These are phyloP conservation scores for Panicum hallii DNA, from an alignment of 202 grass and related monocot species.

Conservation along the genomic window DNA sequence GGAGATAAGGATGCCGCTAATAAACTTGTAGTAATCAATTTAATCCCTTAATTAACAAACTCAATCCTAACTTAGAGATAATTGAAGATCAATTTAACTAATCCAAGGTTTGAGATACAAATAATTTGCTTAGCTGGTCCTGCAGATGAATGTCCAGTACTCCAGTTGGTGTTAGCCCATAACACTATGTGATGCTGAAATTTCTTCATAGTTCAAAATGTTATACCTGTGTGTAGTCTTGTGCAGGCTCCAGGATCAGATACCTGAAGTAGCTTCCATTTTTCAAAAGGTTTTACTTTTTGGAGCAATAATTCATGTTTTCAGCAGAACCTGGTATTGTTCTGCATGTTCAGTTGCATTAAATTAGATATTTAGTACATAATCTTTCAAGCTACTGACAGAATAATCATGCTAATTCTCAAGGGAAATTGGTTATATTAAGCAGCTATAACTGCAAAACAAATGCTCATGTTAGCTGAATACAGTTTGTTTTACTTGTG, in stretches of 20 bases:
- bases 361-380: neutral
- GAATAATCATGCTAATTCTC: neutral
- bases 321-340: neutral
- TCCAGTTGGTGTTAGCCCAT: neutral
- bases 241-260: neutral
- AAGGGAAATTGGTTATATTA: neutral
- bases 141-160: neutral
- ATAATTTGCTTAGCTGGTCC: neutral
- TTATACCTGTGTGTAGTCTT: too few species aligned
- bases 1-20: neutral
- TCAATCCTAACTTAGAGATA: neutral
- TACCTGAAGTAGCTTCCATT: neutral
- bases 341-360: neutral
- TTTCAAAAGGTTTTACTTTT: neutral
- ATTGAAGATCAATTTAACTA: neutral
- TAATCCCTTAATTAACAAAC: neutral
- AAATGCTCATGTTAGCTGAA: neutral
- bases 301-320: neutral
- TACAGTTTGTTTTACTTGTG: neutral
- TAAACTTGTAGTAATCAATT: neutral
- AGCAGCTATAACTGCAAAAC: neutral
- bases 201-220: neutral
- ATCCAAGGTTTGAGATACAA: neutral
- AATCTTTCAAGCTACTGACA: slow-evolving; percentile 17
- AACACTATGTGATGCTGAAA: too few species aligned